Percentiles rank a stretch among this genome's conserved stretches.
These are phyloP conservation scores for Hypoxylon sp. DNA, from an alignment of 2,329 filamentous ascomycete species.

Conservation along the genomic window DNA sequence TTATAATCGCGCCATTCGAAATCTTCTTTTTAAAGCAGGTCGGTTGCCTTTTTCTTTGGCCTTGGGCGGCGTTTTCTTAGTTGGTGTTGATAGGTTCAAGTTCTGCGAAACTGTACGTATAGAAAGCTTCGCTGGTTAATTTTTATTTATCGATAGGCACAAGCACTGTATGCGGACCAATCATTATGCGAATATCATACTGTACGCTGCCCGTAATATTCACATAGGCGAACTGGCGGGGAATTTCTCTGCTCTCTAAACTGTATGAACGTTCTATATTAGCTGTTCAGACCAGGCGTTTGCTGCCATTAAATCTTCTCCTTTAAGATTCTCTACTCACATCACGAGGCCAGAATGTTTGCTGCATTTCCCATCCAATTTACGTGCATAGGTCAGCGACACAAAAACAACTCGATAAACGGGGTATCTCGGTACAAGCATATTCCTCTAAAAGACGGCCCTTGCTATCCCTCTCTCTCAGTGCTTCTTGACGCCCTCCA, in stretches of 20 bases:
- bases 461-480: slow-evolving; percentile 24
- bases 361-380: neutral
- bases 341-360: neutral
- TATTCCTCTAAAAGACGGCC: neutral
- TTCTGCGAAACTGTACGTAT: neutral
- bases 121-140: neutral
- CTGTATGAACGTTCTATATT: neutral
- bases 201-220: too few species aligned
- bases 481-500: slow-evolving; percentile 64
- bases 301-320: too few species aligned
- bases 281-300: too few species aligned
- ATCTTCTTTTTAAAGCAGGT: neutral
- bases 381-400: neutral
- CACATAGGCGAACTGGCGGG: too few species aligned
- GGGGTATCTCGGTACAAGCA: neutral
- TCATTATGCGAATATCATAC: too few species aligned
- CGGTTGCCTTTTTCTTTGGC: neutral
- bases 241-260: too few species aligned
- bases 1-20: neutral
- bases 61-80: neutral
- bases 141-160: neutral
- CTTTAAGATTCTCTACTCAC: too few species aligned
- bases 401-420: neutral
- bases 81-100: neutral
- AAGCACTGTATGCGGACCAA: too few species aligned